Evolutionary conservation across 2,329 filamentous ascomycete genomes (phyloP).

Genomic region (Dactylellina haptotyla): DNA sequence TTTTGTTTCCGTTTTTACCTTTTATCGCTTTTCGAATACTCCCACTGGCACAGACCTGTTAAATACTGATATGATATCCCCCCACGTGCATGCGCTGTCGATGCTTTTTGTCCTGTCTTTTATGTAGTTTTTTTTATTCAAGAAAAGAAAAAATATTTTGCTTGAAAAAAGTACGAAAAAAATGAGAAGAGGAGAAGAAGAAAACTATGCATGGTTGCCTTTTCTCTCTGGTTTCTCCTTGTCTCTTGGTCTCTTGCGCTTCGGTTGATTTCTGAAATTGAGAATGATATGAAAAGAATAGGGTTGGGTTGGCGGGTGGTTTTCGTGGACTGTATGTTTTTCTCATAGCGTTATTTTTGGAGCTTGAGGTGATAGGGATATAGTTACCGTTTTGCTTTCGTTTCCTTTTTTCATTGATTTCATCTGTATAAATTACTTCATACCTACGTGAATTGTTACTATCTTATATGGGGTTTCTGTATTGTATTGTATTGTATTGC

Average conservation of each 20-base stretch:
- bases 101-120: not conserved
- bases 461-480: no score
- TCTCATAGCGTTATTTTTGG: no score
- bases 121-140: not conserved
- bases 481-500: no score
- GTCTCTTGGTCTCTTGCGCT: not conserved
- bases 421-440: no score
- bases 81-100: not conserved
- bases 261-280: not conserved
- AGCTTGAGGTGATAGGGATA: no score
- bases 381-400: no score
- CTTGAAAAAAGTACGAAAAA: not conserved
- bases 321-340: no score
- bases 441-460: no score
- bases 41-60: not conserved
- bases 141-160: not conserved
- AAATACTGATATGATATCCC: constrained; percentile 22
- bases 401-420: no score
- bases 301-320: no score
- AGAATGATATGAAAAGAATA: not conserved
- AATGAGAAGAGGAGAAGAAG: not conserved
- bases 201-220: not conserved
- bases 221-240: not conserved
- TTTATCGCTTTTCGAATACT: not conserved
- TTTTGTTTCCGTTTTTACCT: not conserved